phyloP scores from a whole-genome alignment of 1,284 basidiomycete genomes.

The Laetiporus sulphureus region DNA sequence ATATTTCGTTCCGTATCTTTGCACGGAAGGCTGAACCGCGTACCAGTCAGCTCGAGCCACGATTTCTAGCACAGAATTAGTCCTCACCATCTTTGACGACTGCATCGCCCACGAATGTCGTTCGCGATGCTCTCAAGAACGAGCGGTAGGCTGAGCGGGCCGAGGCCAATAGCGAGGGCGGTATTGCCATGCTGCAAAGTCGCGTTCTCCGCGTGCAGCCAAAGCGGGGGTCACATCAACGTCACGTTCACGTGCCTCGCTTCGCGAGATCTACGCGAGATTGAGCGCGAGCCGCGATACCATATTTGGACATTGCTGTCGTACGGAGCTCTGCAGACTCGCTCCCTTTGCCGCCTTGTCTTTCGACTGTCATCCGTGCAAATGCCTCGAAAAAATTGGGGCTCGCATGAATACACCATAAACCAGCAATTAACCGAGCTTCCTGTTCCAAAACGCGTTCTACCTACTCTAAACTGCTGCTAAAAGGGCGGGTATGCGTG shows the following conservation, averaged over 20 bases:
- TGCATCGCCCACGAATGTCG: conserved; percentile 52
- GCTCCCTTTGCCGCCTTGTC: conserved; percentile 10
- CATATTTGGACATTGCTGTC: conserved; percentile 28
- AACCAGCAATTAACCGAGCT: neutral
- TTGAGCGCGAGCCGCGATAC: conserved; percentile 38
- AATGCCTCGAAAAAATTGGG: neutral
- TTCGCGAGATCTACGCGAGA: conserved; percentile 26
- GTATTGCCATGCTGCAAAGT: conserved; percentile 17
- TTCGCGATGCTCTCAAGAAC: conserved; percentile 54
- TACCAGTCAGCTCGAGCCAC: too few species aligned
- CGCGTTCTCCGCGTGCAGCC: neutral
- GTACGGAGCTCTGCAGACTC: conserved; percentile 24
- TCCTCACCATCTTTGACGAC: conserved; percentile 21
- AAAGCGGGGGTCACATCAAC: neutral
- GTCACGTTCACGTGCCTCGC: conserved; percentile 9
- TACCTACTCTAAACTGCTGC: neutral
- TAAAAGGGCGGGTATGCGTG: conserved; percentile 12
- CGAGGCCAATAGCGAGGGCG: conserved; percentile 10
- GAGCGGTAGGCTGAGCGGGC: conserved; percentile 69
- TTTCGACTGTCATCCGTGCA: conserved; percentile 1
- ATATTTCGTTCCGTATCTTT: conserved; percentile 53
- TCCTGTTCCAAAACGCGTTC: neutral
- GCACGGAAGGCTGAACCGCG: conserved; percentile 53
- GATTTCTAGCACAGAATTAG: too few species aligned
- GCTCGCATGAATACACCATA: neutral